phyloP scores from a whole-genome alignment of 768 basidiomycete species.

The Russula olivacea region DNA sequence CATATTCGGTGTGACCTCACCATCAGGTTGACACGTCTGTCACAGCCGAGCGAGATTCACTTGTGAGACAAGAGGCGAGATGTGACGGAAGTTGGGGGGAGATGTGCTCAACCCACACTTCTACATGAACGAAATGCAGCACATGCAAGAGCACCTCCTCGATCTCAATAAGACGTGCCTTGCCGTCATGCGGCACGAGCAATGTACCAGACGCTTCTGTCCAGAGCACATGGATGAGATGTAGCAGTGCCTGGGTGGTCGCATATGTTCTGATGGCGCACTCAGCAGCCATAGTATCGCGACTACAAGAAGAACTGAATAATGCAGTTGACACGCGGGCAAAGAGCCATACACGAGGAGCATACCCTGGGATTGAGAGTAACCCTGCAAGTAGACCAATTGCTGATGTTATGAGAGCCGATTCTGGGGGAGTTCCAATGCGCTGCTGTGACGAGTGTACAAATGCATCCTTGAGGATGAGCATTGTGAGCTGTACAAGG shows the following conservation, averaged over 20 bases:
- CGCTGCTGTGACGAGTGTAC: constrained; percentile 42
- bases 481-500: constrained; percentile 72
- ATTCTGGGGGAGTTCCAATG: constrained; percentile 38
- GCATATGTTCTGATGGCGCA: constrained; percentile 70
- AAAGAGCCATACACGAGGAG: constrained; percentile 85
- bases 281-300: constrained; percentile 59
- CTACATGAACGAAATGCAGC: constrained; percentile 69
- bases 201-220: constrained; percentile 60
- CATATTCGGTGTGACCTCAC: constrained; percentile 42
- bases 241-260: constrained; percentile 73
- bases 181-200: constrained; percentile 44
- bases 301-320: constrained; percentile 65
- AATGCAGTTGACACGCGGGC: constrained; percentile 72
- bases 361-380: constrained; percentile 64
- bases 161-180: constrained; percentile 56
- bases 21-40: constrained; percentile 56
- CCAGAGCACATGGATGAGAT: constrained; percentile 70
- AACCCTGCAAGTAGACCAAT: constrained; percentile 77
- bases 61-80: constrained; percentile 54
- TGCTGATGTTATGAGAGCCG: constrained; percentile 68
- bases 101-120: constrained; percentile 88
- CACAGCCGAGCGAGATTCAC: constrained; percentile 67
- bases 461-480: constrained; percentile 74
- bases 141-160: constrained; percentile 80
- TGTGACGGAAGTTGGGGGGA: constrained; percentile 68